Evolutionary conservation across 768 basidiomycete genomes (phyloP), one percentile per base, ranked within the genome.

Genomic region (Trametes villosa): DNA sequence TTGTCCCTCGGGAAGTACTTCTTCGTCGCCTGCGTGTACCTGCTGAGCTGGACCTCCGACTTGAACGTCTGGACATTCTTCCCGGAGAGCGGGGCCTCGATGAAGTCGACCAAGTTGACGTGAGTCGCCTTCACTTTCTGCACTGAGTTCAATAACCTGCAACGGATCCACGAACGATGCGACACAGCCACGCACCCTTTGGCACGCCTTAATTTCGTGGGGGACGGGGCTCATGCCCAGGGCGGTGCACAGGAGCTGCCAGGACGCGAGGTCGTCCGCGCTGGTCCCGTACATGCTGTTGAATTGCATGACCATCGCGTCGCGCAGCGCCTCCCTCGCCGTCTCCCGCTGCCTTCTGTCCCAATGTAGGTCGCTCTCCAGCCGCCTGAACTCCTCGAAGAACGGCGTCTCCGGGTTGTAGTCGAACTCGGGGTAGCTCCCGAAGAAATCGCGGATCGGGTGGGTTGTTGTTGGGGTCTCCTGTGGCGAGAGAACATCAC

Each of bases 31-130:
- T n/a, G 57, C 0, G 73, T 75, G 36, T 74, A 75, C 13, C 22
- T 1, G 9, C 64, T 65, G 0, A 75, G 69, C 13, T 67, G 47
- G 0, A 45, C 46, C 24, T 70, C 65, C 0, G 67, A 64, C 11
- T 20, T 1, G 53, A 76, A 77, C 7, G 41, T 36, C 0, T 18
- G 53, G 4, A 31, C 46, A 11, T 55, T 52, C 0, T 46, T 20
- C 5, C 66, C 60, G 1, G 62, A 60, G n/a, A 47, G 49, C 1
- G 33, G 56, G 0, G 66, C 57, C 26, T 70, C 59, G 20, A 75
- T 44, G 34, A 77, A 64, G 50, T 76, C 71, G 31, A 69, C 59
- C 5, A 75, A 68, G 40, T 77, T 74, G 45, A 77, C 67, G 12
- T 71, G 65, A 2, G 66, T 64, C 4, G 64, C 67, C 11, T 34